A percentile compares a stretch with the other conserved stretches of the same genome.
phyloP scores from a whole-genome alignment of 345 rosid species.

The Dovyalis caffra region DNA sequence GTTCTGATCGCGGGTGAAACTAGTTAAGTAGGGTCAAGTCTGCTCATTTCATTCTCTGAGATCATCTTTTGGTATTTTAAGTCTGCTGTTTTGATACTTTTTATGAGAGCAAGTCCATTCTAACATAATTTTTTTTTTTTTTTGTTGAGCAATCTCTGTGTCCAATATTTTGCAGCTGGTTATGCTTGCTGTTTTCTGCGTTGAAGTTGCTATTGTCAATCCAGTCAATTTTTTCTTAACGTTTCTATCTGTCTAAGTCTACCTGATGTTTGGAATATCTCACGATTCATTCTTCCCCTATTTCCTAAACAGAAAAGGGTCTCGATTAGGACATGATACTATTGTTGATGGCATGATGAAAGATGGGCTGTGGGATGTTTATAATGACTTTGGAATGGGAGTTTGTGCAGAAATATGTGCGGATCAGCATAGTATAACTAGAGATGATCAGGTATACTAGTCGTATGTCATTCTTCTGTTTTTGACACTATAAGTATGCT shows the following conservation, averaged over 20 bases:
- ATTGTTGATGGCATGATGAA: conserved; percentile 33
- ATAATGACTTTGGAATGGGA: conserved; percentile 39
- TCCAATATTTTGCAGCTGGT: neutral
- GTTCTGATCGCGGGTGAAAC: neutral
- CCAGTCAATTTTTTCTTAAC: neutral
- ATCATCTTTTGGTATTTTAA: conserved; percentile 3
- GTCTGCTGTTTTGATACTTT: neutral
- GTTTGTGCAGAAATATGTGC: conserved; percentile 35
- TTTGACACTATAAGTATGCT: neutral
- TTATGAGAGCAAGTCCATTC: neutral
- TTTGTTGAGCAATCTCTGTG: too few species aligned
- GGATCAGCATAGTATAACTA: conserved; percentile 22
- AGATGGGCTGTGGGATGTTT: conserved; percentile 35
- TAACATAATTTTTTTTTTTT: too few species aligned
- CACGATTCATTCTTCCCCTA: neutral
- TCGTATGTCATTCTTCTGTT: neutral
- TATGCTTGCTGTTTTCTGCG: neutral
- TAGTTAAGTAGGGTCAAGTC: neutral
- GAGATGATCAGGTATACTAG: conserved; percentile 25
- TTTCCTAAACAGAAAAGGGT: conserved; percentile 26
- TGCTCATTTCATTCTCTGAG: neutral
- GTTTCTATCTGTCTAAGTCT: neutral
- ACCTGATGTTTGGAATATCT: neutral
- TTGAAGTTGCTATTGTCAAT: neutral
- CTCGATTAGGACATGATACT: conserved; percentile 30